Percentiles rank a stretch among this genome's conserved stretches.
These are phyloP conservation scores for Kodamaea kakaduensis DNA, from an alignment of 805 yeast species.

Conservation along the genomic window DNA sequence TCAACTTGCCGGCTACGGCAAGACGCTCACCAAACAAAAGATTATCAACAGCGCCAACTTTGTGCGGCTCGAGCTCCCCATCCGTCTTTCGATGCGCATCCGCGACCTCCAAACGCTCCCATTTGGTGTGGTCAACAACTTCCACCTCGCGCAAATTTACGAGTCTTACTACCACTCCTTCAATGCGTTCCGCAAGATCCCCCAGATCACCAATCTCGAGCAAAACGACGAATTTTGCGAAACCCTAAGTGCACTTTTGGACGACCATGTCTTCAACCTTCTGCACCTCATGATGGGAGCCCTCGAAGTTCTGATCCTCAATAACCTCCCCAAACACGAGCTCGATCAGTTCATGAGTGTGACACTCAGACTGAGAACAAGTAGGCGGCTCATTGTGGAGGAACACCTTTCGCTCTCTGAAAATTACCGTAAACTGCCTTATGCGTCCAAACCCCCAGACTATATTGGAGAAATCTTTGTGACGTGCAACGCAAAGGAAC, in stretches of 20 bases:
- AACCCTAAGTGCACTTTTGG: constrained; percentile 59
- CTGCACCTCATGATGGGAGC: constrained; percentile 95
- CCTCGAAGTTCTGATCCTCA: constrained; percentile 65
- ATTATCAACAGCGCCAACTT: constrained; percentile 82
- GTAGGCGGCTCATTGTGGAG: constrained; percentile 86
- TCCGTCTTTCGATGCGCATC: constrained; percentile 76
- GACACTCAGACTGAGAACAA: constrained; percentile 78
- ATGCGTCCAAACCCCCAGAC: constrained; percentile 48
- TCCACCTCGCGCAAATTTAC: constrained; percentile 81
- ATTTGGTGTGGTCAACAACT: constrained; percentile 77
- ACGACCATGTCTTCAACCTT: constrained; percentile 74
- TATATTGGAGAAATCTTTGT: constrained; percentile 77
- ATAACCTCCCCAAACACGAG: constrained; percentile 53
- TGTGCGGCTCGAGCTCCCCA: constrained; percentile 79
- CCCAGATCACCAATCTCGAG: constrained; percentile 60
- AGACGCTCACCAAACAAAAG: constrained; percentile 69
- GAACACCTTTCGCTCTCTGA: constrained; percentile 81
- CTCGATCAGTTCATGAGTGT: constrained; percentile 74
- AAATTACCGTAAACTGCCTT: constrained; percentile 49
- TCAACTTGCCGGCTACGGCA: constrained; percentile 88
- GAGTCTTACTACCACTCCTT: constrained; percentile 86
- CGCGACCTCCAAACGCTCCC: constrained; percentile 79
- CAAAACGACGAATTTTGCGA: constrained; percentile 75
- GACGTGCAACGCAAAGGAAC: constrained; percentile 68
- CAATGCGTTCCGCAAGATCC: constrained; percentile 74